Conservation (phyloP, 1,284 basidiomycete species). For the Irpex sp. region DNA sequence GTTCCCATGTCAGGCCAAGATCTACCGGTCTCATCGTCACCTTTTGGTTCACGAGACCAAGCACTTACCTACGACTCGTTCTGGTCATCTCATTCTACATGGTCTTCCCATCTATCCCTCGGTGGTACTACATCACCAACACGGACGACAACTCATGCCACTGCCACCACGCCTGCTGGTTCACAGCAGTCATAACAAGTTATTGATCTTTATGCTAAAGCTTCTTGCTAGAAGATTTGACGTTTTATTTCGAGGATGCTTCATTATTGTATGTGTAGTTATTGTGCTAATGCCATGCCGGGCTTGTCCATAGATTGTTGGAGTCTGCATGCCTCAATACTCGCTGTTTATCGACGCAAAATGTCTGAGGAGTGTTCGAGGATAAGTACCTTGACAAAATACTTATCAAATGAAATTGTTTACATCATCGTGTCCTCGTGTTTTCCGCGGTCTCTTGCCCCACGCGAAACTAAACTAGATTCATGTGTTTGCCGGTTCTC, state of each 20-base stretch:
- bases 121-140: not conserved
- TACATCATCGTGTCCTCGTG: not conserved
- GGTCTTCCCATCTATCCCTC: not conserved
- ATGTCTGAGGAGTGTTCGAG: not conserved
- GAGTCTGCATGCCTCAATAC: not conserved
- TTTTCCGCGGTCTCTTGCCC: not conserved
- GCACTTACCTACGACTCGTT: constrained; percentile 17
- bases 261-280: not conserved
- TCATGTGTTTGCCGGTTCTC: not conserved
- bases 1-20: not conserved
- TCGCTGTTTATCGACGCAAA: not conserved
- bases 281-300: not conserved
- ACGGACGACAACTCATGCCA: not conserved
- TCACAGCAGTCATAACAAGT: not conserved
- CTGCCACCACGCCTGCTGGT: not conserved
- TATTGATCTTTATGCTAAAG: not conserved
- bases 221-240: not conserved
- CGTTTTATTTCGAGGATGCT: not conserved
- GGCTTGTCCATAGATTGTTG: too few species aligned
- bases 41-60: not conserved
- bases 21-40: not conserved
- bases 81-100: constrained; percentile 15
- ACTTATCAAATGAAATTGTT: not conserved
- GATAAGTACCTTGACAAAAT: too few species aligned
- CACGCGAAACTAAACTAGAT: not conserved